Evolutionary conservation across 306 rosid species (phyloP), one percentile per base, ranked within the genome.

Genomic region (Malus asiatica): DNA sequence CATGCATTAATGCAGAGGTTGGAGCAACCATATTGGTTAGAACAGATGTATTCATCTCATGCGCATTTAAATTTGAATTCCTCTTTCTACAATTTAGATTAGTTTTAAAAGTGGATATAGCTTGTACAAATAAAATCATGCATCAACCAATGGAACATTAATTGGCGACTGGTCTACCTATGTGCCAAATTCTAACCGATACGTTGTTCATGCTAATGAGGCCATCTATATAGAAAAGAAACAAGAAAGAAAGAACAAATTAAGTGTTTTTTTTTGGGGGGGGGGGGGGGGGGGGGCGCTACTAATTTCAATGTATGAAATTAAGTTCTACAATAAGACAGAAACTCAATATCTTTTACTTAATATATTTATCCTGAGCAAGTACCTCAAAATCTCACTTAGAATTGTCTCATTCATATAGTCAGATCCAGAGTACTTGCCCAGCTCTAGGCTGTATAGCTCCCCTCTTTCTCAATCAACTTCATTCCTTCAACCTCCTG

Each of bases 371-470:
- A 69, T 74, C 64, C 11, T 19, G 85, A 86, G 82, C 86, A 89
- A 83, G 84, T 87, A 89, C 90, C 85, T 86, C 88, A 86, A 82
- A 81, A 90, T 94, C 97, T 87, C 90, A 91, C 96, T 91, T 85
- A 87, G 87, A 90, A 87, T 87, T 83, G 80, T 78, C 84, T 51
- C 78, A 87, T 86, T 94, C 97, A 91, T 81, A 86, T 83, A 79
- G 92, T 87, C 88, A 92, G 97, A 94, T 92, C 90, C 86, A 92
- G 87, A 76, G 86, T 85, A 84, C 90, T 90, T 63, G 78, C 78
- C 75, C 70, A 61, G 70, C 62, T 44, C 29, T 68, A 45, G 27
- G 32, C 48, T 19, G 4, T 9, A 14, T 22, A 19, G 10, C 3
- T 70, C 69, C 67, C 69, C 80, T 80, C 63, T 44, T 7, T 46